Base-by-base conservation (phyloP, 2,329 filamentous ascomycete species). In the Fusarium sambucinum region DNA sequence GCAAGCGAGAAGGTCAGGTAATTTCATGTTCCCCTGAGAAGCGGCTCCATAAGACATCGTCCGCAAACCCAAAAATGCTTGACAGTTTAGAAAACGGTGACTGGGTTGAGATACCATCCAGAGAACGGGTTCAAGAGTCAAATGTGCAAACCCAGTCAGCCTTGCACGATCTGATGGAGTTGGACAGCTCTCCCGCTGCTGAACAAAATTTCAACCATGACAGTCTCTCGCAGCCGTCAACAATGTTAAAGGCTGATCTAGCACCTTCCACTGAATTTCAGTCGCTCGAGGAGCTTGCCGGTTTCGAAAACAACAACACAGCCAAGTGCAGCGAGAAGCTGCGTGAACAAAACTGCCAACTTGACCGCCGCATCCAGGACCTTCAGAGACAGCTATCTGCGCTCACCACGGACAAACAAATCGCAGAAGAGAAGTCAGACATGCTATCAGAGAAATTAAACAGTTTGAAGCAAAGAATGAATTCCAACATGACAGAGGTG, bases 351-450 rank as follows among this genome's bases (percentile, higher is more conserved):
- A 68, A 56, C 25, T 14, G 21, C 14, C 60, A 51, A 9, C 55
- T 75, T 23, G 62, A 63, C 14, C 66, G 66, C 14, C 68, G 73
- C 32, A 51, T 74, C 12, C 64, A 72, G 3, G 66, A 68, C 16
- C 66, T 77, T 37, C 57, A 53, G 37, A 59, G 53, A 51, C 71
- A 69, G 35, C 46, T 68, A 2, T 57, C 52, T 29, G 33, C 45
- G n/a, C 67, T 74, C 29, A 61, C 45, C 12, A 69, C 63, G 5
- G 74, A 74, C 45, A 77, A 71, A 53, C 69, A 78, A 48, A 73
- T 76, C 21, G 77, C 75, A 6, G 74, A 78, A 46, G 76, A 76
- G 44, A 74, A 73, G 21, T 71, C 74, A 14, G 69, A 74, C 11
- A 67, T 69, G 17, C 70, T 77, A 16, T 62, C 73, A 25, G 71